These are phyloP conservation scores for Vitis riparia DNA, from an alignment of 164 flowering plant species.

Conservation along the genomic window DNA sequence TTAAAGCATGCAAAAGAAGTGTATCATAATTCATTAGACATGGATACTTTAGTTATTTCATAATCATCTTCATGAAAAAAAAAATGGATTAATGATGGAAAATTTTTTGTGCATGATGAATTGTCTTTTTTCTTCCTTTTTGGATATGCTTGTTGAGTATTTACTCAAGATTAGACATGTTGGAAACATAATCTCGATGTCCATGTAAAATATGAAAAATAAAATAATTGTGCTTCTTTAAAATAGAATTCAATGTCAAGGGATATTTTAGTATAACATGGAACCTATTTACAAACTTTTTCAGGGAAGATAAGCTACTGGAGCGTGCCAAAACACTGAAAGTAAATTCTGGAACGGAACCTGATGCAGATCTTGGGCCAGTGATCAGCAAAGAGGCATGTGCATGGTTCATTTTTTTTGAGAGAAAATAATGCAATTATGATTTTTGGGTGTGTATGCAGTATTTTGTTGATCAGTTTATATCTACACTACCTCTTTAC, in stretches of 20 bases:
- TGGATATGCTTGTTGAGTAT: background rate
- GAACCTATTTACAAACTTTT: background rate
- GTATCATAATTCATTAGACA: too few relatives aligned
- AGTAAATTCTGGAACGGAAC: slow-evolving; percentile 80
- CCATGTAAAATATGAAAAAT: too few relatives aligned
- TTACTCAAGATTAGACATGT: background rate
- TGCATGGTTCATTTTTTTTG: background rate
- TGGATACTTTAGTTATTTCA: background rate
- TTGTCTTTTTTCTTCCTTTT: background rate
- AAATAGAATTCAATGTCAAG: background rate
- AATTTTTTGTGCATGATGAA: too few relatives aligned
- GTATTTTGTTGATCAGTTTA: too few relatives aligned
- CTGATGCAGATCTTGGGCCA: slow-evolving; percentile 94
- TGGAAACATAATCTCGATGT: background rate
- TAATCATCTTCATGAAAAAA: background rate
- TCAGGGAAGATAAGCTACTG: slow-evolving; percentile 79
- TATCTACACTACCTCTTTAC: too few relatives aligned
- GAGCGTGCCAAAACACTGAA: slow-evolving; percentile 77
- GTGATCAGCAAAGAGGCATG: slow-evolving; percentile 89
- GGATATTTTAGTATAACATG: background rate
- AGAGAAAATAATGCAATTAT: too few relatives aligned
- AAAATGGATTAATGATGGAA: background rate
- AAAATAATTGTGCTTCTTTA: background rate
- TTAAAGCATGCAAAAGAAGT: too few relatives aligned
- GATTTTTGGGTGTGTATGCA: too few relatives aligned